Evolutionary conservation across 495 filamentous ascomycete genomes (phyloP).

Genomic region (Extremus antarcticus): DNA sequence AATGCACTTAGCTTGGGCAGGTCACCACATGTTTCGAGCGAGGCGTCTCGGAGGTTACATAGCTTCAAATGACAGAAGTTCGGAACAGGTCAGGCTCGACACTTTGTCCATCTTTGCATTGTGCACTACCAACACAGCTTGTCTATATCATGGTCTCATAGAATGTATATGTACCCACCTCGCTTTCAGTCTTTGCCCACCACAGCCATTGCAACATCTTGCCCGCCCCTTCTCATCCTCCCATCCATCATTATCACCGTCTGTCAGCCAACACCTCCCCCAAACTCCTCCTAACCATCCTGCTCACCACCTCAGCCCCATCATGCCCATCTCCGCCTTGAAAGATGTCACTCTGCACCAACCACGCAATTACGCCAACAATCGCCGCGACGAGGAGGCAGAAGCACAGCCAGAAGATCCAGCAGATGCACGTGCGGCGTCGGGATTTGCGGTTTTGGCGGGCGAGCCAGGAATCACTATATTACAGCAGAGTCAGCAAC

Average conservation of each 20-base stretch:
- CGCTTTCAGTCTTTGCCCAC: neutral
- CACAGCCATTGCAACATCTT: neutral
- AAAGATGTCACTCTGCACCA: conserved; percentile 24
- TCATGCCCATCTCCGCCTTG: neutral
- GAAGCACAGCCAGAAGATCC: conserved; percentile 33
- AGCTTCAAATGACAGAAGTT: no score
- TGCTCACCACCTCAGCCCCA: neutral
- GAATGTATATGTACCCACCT: neutral
- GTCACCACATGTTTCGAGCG: neutral
- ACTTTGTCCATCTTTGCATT: neutral
- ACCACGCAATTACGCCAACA: conserved; percentile 25
- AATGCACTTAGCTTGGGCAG: no score
- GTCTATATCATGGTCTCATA: neutral
- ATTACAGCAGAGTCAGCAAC: no score
- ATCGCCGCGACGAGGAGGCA: conserved; percentile 29
- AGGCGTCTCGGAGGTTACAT: neutral
- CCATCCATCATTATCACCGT: neutral
- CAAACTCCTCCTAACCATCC: neutral
- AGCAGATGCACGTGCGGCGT: conserved; percentile 30
- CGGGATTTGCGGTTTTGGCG: conserved; percentile 27
- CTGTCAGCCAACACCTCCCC: neutral
- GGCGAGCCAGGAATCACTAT: conserved; percentile 35
- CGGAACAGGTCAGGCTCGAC: no score
- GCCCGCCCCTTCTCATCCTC: neutral
- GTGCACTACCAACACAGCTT: neutral